A percentile compares a stretch with the other conserved stretches of the same genome.
These are phyloP conservation scores for Sugiyamaella japonica DNA, from an alignment of 1,139 yeast species.

Conservation along the genomic window DNA sequence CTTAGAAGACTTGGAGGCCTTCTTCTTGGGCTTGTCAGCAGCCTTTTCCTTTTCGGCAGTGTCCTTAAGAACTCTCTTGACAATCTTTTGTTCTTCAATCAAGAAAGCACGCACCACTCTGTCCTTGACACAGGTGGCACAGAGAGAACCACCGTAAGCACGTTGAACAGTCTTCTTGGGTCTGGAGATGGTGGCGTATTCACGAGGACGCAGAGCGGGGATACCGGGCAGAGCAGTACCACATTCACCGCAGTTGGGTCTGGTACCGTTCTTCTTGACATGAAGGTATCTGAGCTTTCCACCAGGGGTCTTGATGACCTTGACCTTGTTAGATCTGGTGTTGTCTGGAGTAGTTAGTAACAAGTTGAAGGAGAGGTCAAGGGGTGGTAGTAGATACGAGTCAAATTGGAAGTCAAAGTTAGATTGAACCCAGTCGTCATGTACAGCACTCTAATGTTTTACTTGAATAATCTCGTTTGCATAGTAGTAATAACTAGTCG, in stretches of 20 bases:
- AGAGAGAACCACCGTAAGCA: slow-evolving; percentile 99
- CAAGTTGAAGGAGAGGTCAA: neutral
- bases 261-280: slow-evolving; percentile 90
- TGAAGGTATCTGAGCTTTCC: slow-evolving; percentile 97
- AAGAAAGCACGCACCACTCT: slow-evolving; percentile 99
- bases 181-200: slow-evolving; percentile 91
- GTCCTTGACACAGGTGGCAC: slow-evolving; percentile 98
- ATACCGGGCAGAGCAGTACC: slow-evolving; percentile 85
- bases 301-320: slow-evolving; percentile 99
- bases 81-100: slow-evolving; percentile 99
- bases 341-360: slow-evolving; percentile 50
- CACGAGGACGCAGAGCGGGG: slow-evolving; percentile 95
- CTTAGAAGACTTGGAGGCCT: slow-evolving; percentile 19
- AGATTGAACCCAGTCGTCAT: too few relatives aligned
- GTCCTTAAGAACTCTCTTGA: slow-evolving; percentile 97
- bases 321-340: slow-evolving; percentile 99
- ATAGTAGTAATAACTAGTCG: too few relatives aligned
- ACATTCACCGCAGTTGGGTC: slow-evolving; percentile 99
- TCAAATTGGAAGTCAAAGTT: too few relatives aligned
- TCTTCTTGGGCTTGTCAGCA: slow-evolving; percentile 49
- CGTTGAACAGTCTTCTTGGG: slow-evolving; percentile 98
- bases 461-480: too few relatives aligned
- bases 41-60: slow-evolving; percentile 82
- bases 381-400: too few relatives aligned
- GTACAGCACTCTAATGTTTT: too few relatives aligned